Evolutionary conservation across 257 asterid genomes (phyloP), one percentile per base, ranked within the genome.

Genomic region (Parsonsia alboflavescens): DNA sequence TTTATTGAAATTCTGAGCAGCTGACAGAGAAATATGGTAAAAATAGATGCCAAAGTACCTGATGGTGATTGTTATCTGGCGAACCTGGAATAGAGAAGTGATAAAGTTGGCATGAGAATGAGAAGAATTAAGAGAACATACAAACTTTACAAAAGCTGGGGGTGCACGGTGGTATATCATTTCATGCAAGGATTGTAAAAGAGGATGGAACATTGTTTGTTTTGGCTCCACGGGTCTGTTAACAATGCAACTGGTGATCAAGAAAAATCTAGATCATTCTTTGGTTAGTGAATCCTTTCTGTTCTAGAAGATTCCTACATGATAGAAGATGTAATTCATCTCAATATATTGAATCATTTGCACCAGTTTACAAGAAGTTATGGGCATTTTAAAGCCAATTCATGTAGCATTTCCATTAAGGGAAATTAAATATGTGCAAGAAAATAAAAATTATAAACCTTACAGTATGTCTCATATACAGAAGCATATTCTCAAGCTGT

Each of bases 61-160:
- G 64, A 94, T 66, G 65, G 98, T 94, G 84, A 91, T 75, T 54
- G 97, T 94, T 74, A 94, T 90, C 78, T 92, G 98, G 74, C 93
- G 95, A 75, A 89, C 97, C 98, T 92, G 93, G 24, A 80, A 21
- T 4, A 70, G 79, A 63, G 12, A 46, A 77, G 45, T 48, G 65
- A 74, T 62, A 46, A 44, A 16, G 0, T n/a, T 26, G 65, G 77
- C 54, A 76, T 79, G 68, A 84, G 76, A 68, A 75, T 59, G 57
- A 67, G 26, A 45, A 49, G 13, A 3, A 36, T 30, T 24, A 33
- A 66, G 6, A 46, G 22, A 80, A 12, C 7, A 2, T 54, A 48
- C 53, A 44, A 66, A 61, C 68, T 42, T 45, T 26, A 1, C 39
- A 33, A 0, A 52, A 30, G 21, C 12, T 2, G 41, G 49, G 30